phyloP scores from a whole-genome alignment of 805 yeast genomes.

The Kurtzmaniella fragi region DNA sequence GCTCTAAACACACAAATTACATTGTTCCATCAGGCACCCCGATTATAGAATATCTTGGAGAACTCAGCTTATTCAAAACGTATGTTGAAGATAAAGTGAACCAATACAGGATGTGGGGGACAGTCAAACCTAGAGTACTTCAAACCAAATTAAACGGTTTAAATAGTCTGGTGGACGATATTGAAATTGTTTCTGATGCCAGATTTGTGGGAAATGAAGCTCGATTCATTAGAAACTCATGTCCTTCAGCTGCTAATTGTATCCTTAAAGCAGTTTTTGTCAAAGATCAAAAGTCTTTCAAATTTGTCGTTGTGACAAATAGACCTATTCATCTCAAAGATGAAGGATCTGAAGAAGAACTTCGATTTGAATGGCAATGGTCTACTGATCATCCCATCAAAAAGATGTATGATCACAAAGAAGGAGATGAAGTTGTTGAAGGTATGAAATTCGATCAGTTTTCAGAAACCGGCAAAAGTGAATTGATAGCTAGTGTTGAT shows the following conservation, averaged over 20 bases:
- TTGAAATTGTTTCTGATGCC: constrained; percentile 62
- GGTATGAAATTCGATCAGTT: constrained; percentile 49
- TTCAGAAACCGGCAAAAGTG: constrained; percentile 47
- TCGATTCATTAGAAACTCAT: constrained; percentile 69
- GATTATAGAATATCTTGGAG: constrained; percentile 67
- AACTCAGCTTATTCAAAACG: constrained; percentile 57
- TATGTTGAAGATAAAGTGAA: constrained; percentile 65
- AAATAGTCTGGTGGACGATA: neutral
- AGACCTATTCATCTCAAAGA: constrained; percentile 40
- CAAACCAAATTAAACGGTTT: constrained; percentile 12
- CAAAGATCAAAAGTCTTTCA: constrained; percentile 35
- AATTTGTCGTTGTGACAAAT: constrained; percentile 53
- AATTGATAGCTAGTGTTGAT: constrained; percentile 57
- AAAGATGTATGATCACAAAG: constrained; percentile 36
- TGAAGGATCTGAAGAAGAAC: constrained; percentile 46
- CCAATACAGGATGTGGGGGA: constrained; percentile 74
- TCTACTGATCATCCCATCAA: constrained; percentile 71
- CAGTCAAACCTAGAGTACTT: constrained; percentile 43
- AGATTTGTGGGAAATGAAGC: constrained; percentile 72
- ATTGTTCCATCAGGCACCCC: constrained; percentile 43
- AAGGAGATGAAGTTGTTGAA: constrained; percentile 15
- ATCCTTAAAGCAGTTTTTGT: constrained; percentile 47
- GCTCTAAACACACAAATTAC: neutral
- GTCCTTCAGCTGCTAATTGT: constrained; percentile 64
- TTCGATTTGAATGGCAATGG: constrained; percentile 88